Evolutionary conservation across 192 early-diverging fungal genomes (phyloP), one percentile per base, ranked within the genome.

Genomic region (Coemansia sp.): DNA sequence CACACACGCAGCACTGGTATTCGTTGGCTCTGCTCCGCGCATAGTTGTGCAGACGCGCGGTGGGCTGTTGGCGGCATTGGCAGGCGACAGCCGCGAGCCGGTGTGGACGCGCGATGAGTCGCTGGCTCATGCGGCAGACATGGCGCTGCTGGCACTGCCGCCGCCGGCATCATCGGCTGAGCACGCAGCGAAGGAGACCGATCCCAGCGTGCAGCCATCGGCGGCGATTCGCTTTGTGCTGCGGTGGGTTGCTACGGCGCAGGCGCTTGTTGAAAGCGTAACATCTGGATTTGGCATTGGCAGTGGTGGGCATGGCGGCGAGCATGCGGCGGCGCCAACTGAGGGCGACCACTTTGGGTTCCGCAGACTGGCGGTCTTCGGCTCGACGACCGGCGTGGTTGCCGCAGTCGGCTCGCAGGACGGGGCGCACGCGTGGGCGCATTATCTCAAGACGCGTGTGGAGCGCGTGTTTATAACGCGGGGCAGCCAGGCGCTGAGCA

Each of bases 81-180:
- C 67, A 78, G 65, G 65, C 61, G 69, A 51, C 26, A 48, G 64
- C 66, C 62, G 47, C 71, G 67, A 39, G 54, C 66, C 74, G 13
- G 43, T 85, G 19, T 98, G 96, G 96, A 78, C 85, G n/a, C 86
- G 93, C 37, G 89, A 95, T 51, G 96, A 98, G 73, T 86, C 91
- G 18, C 77, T 97, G 59, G 84, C 93, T 0, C 82, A 92, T 53
- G 78, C 83, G 4, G 71, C 71, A 2, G 86, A 86, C 26, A 85
- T 88, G 43, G 88, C 78, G 55, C 93, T 94, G 71, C 69, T 98
- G 47, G 93, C 95, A 45, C 78, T 98, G 7, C 93, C 93, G 2
- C 59, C 69, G 13, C 69, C 69, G 6, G 92, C 90, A 56, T 72
- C 72, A 6, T 74, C 70, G 0, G 71, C 66, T 11, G 82, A 79